Conservation (phyloP, 257 asterid genomes). For the Penstemon davidsonii region DNA sequence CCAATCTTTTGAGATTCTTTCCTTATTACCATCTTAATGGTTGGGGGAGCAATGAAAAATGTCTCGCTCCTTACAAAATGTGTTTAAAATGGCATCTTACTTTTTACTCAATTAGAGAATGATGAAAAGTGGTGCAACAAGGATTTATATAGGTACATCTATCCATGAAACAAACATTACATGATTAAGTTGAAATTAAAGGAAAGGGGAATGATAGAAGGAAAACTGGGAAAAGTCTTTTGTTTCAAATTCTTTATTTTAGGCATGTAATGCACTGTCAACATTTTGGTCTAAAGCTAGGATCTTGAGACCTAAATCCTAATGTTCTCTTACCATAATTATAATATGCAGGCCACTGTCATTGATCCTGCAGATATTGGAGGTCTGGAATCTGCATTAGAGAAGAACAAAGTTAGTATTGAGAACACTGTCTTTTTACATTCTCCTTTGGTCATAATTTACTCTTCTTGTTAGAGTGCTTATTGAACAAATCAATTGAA, state of each 20-base stretch:
- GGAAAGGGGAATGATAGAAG: neutral
- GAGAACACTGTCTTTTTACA: conserved; percentile 6
- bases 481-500: conserved; percentile 8
- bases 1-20: conserved; percentile 20
- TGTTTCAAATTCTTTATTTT: neutral
- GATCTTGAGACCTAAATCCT: conserved; percentile 13
- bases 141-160: neutral
- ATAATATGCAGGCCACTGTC: conserved; percentile 72
- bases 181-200: conserved; percentile 2
- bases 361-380: conserved; percentile 90
- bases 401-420: conserved; percentile 58
- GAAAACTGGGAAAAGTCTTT: neutral
- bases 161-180: neutral
- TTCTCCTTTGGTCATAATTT: conserved; percentile 12
- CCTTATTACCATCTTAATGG: neutral
- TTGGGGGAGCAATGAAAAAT: conserved; percentile 15
- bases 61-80: neutral
- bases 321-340: conserved; percentile 28
- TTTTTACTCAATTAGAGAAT: neutral
- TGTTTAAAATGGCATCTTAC: conserved; percentile 5
- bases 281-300: conserved; percentile 5
- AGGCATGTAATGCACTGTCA: neutral
- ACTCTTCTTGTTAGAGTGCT: conserved; percentile 14
- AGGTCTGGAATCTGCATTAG: conserved; percentile 75
- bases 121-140: neutral